Base-by-base conservation (phyloP, 2,329 filamentous ascomycete genomes). In the Epichloe amarillans region DNA sequence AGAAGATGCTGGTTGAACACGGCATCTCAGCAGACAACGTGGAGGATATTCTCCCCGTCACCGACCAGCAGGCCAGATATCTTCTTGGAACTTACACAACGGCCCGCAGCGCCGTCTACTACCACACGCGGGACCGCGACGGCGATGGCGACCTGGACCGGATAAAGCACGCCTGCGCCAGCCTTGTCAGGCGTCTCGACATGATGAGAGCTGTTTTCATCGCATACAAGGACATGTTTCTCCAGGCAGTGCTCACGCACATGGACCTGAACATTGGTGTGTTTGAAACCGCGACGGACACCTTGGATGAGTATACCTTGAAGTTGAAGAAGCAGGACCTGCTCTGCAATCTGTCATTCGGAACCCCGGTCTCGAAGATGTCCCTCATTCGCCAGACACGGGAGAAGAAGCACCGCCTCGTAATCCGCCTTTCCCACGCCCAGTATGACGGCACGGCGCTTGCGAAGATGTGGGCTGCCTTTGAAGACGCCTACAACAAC, bases 401-500 rank as follows among this genome's bases (percentile, higher is more conserved):
- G 23, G 41, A 46, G n/a, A 36, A 40, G 3, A 50, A 35, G 35
- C 17, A 37, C 23, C 49, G 42, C 17, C 19, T 46, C 14, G 42
- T 50, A 2, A 46, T 50, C 39, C 49, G 49, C 33, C 36, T 50
- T 23, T 50, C 42, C n/a, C 42, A 50, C 15, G 49, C 42, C 2
- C 49, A 50, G 49, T 46, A 50, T 19, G 49, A 50, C 23, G 49
- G 49, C 37, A 46, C 42, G 42, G 49, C 49, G 21, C 33, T 50
- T n/a, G 21, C 26, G 21, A 50, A 40, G 42, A 50, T 46, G 49
- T 46, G 42, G 42, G n/a, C 49, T 26, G 35, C 26, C 35, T 40
- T 45, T 30, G 49, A 50, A 35, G 49, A 33, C 7, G 42, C 15
- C 10, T 46, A 46, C 6, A 26, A 38, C 21, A 2, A 33, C 11